A percentile compares a stretch with the other conserved stretches of the same genome.
These are phyloP conservation scores for Xylaria sp. DNA, from an alignment of 2,329 filamentous ascomycete genomes.

Conservation along the genomic window DNA sequence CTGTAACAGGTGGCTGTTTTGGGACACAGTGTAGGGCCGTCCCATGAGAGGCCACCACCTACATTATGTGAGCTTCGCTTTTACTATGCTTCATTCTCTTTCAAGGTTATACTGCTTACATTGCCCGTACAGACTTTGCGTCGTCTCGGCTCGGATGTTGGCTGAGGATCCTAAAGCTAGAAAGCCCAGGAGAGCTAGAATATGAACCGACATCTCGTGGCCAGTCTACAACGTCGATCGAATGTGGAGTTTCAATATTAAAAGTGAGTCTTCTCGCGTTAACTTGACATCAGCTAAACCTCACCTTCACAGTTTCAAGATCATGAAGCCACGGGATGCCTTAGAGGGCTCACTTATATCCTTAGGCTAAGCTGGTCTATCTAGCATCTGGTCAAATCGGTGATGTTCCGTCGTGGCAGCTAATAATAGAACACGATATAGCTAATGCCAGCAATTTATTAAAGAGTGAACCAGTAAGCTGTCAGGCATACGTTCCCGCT, in stretches of 20 bases:
- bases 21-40: slow-evolving; percentile 14
- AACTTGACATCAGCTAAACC: neutral
- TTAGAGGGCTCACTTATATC: neutral
- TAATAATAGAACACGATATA: slow-evolving; percentile 14
- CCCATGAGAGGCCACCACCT: slow-evolving; percentile 21
- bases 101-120: neutral
- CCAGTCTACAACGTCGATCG: neutral
- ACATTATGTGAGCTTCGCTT: neutral
- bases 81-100: neutral
- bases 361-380: neutral
- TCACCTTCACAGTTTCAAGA: neutral
- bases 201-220: slow-evolving; percentile 3
- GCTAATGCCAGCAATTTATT: neutral
- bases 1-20: slow-evolving; percentile 18
- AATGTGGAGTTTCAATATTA: neutral
- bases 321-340: neutral
- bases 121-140: slow-evolving; percentile 25
- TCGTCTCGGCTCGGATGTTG: neutral
- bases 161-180: neutral
- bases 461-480: neutral
- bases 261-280: neutral
- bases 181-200: neutral
- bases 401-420: neutral
- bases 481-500: neutral
- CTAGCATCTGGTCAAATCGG: slow-evolving; percentile 1